Conservation (phyloP, 2,329 filamentous ascomycete genomes). For the Teratosphaeria destructans region DNA sequence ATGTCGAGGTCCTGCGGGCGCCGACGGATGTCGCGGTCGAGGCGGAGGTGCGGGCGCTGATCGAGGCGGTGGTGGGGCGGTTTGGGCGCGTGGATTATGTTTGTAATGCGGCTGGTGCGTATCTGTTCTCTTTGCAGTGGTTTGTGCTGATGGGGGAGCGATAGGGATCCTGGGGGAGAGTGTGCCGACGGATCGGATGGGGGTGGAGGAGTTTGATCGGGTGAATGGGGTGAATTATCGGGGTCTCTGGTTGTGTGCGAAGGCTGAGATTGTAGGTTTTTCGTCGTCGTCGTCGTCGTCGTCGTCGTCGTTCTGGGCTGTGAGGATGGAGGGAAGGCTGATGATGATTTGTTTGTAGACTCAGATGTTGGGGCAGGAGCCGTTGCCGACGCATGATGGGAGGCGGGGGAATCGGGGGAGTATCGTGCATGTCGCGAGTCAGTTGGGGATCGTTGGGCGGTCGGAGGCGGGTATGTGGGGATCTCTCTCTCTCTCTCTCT, state of each 20-base stretch:
- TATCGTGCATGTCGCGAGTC: conserved; percentile 38
- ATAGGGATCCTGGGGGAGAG: conserved; percentile 28
- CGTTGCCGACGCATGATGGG: conserved; percentile 34
- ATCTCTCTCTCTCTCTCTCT: too few species aligned
- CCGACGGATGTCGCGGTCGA: conserved; percentile 29
- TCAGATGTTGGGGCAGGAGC: conserved; percentile 36
- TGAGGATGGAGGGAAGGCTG: too few species aligned
- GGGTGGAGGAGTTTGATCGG: conserved; percentile 31
- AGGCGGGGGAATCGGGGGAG: conserved; percentile 31
- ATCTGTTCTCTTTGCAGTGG: too few species aligned
- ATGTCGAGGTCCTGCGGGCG: conserved; percentile 17
- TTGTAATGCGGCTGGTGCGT: conserved; percentile 26
- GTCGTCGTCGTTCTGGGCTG: not conserved
- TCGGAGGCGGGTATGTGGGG: conserved; percentile 31
- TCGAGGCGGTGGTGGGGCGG: conserved; percentile 23
- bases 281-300: not conserved
- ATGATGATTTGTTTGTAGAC: not conserved
- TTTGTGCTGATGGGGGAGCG: not conserved
- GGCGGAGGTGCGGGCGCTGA: conserved; percentile 24
- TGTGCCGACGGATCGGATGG: conserved; percentile 28
- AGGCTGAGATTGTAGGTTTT: conserved; percentile 27
- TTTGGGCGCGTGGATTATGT: conserved; percentile 39
- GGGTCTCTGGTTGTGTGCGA: conserved; percentile 36
- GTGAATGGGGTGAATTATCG: conserved; percentile 36
- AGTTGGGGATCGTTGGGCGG: conserved; percentile 34